Conservation (phyloP, 2,329 filamentous ascomycete species). For the Colletotrichum sansevieriae region DNA sequence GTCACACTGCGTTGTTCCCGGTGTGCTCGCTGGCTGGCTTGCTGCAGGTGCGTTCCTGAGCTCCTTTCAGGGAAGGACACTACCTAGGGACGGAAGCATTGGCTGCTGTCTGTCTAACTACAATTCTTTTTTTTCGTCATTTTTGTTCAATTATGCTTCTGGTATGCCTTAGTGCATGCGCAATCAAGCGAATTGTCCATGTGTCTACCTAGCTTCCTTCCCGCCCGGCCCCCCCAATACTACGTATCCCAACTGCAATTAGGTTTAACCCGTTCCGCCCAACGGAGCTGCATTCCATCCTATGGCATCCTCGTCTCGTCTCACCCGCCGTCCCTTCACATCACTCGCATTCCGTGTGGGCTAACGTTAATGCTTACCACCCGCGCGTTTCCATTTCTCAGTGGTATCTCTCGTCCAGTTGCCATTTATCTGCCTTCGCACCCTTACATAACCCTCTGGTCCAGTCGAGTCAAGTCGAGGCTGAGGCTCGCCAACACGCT, state of each 20-base stretch:
- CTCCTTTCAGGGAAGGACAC: no score
- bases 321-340: constrained; percentile 12
- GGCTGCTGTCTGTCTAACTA: no score
- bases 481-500: constrained; percentile 11
- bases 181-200: not conserved
- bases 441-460: constrained; percentile 7
- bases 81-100: no score
- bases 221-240: constrained; percentile 24
- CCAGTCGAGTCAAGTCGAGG: constrained; percentile 25
- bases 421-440: not conserved
- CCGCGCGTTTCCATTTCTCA: not conserved
- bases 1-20: no score
- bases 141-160: not conserved
- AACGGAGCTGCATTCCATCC: constrained; percentile 13
- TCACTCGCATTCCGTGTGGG: constrained; percentile 5
- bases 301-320: constrained; percentile 9
- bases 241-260: not conserved
- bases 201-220: not conserved
- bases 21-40: no score
- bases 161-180: not conserved
- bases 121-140: no score
- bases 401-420: not conserved
- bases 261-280: not conserved
- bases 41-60: no score
- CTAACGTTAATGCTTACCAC: not conserved